A percentile compares a stretch with the other conserved stretches of the same genome.
Evolutionary conservation across 116 monocot genomes (phyloP).

Genomic region (Iris pallida): DNA sequence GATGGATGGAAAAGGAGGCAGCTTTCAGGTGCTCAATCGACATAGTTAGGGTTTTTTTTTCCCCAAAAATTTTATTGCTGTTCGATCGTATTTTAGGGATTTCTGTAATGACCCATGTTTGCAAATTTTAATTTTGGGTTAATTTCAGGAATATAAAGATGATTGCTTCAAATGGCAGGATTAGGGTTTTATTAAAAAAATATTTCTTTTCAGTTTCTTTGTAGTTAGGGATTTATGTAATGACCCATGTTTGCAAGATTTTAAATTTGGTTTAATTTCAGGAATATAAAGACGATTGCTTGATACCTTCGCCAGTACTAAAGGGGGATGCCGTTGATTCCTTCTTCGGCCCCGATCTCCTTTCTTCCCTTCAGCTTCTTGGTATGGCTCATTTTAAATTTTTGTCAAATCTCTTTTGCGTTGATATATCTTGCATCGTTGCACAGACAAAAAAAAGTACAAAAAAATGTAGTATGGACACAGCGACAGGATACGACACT

Average conservation of each 20-base stretch:
- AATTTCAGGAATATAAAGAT: slow-evolving; percentile 24
- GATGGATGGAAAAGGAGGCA: background rate
- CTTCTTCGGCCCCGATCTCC: slow-evolving; percentile 27
- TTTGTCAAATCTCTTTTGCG: too few relatives aligned
- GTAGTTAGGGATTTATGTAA: background rate
- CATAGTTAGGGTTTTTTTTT: background rate
- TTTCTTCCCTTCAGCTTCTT: slow-evolving; percentile 30
- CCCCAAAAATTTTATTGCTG: background rate
- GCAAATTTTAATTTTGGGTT: too few relatives aligned
- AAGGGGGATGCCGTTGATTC: slow-evolving; percentile 5
- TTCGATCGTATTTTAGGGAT: too few relatives aligned
- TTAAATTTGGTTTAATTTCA: background rate
- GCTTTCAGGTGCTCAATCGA: background rate
- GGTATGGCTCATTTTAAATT: slow-evolving; percentile 9
- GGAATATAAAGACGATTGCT: slow-evolving; percentile 23
- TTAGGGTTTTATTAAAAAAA: background rate
- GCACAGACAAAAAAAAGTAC: too few relatives aligned
- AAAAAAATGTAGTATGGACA: too few relatives aligned
- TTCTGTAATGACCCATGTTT: background rate
- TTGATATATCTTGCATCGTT: too few relatives aligned
- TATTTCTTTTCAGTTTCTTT: background rate
- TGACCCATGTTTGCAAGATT: background rate
- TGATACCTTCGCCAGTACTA: slow-evolving; percentile 35
- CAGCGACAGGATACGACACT: too few relatives aligned
- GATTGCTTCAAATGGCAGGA: background rate